Evolutionary conservation across 202 grass and related monocot genomes (phyloP).

Genomic region (Carex sylvatica): DNA sequence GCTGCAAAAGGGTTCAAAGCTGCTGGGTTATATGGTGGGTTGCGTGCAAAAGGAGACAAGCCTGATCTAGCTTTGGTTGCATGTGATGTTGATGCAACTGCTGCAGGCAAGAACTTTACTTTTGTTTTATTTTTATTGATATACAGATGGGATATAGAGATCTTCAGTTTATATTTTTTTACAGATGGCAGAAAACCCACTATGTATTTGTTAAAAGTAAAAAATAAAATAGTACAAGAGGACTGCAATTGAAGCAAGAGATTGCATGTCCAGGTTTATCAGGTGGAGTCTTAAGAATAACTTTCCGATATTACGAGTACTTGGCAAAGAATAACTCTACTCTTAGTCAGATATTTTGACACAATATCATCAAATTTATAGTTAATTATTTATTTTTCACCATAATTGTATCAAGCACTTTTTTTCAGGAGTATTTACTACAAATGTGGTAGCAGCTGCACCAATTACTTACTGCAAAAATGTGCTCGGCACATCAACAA

Average conservation of each 20-base stretch:
- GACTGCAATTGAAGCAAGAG: background rate
- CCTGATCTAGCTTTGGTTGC: conserved; percentile 81
- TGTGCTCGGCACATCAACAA: conserved; percentile 53
- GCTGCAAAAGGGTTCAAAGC: conserved; percentile 90
- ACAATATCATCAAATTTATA: background rate
- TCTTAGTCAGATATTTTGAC: background rate
- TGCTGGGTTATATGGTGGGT: conserved; percentile 70
- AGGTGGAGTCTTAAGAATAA: background rate
- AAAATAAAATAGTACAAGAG: background rate
- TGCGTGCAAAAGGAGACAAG: conserved; percentile 85
- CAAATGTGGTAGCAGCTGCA: conserved; percentile 82
- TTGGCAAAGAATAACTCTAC: background rate
- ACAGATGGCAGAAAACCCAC: background rate
- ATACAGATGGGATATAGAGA: background rate
- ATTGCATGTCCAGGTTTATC: background rate
- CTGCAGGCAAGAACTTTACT: conserved; percentile 40
- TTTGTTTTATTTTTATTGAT: conserved; percentile 3
- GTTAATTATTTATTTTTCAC: background rate
- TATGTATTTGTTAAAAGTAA: background rate
- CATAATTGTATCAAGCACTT: background rate
- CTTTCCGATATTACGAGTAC: too few relatives aligned
- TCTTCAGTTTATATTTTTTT: background rate
- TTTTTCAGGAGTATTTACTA: conserved; percentile 77
- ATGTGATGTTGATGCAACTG: conserved; percentile 80
- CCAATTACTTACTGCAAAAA: conserved; percentile 84